Conservation (phyloP, 148 eudicot genomes). For the Rhododendron griersonianum region DNA sequence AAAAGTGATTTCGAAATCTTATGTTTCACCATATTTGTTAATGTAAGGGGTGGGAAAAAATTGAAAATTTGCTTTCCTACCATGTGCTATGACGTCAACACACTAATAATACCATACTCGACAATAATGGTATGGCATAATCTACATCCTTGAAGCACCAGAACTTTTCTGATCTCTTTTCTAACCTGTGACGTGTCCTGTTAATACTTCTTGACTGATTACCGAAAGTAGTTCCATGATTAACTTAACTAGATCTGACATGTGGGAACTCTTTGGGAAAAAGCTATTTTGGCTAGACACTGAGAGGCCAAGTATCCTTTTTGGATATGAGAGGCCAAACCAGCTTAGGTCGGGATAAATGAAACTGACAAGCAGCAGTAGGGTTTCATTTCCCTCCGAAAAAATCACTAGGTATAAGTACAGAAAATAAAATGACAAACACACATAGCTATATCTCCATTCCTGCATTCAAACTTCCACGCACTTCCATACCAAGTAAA, state of each 20-base stretch:
- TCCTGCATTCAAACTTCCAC: background rate
- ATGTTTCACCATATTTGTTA: background rate
- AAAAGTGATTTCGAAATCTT: background rate
- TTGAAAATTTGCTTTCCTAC: background rate
- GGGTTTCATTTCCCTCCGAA: background rate
- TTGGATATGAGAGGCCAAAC: background rate
- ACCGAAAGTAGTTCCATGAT: background rate
- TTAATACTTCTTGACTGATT: background rate
- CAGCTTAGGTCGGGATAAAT: background rate
- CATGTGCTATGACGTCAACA: background rate
- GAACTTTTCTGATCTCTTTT: background rate
- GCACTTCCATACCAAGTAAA: background rate
- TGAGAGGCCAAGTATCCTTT: background rate
- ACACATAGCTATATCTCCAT: background rate
- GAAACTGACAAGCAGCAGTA: background rate
- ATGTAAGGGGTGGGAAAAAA: background rate
- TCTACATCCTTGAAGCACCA: background rate
- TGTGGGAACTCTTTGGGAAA: background rate
- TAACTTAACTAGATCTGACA: background rate
- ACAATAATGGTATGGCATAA: background rate
- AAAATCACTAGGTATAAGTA: background rate
- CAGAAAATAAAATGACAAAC: background rate
- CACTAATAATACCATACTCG: background rate
- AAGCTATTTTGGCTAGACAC: background rate
- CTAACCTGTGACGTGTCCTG: background rate